Evolutionary conservation across 768 basidiomycete genomes (phyloP).

Genomic region (Agrocybe praecox): DNA sequence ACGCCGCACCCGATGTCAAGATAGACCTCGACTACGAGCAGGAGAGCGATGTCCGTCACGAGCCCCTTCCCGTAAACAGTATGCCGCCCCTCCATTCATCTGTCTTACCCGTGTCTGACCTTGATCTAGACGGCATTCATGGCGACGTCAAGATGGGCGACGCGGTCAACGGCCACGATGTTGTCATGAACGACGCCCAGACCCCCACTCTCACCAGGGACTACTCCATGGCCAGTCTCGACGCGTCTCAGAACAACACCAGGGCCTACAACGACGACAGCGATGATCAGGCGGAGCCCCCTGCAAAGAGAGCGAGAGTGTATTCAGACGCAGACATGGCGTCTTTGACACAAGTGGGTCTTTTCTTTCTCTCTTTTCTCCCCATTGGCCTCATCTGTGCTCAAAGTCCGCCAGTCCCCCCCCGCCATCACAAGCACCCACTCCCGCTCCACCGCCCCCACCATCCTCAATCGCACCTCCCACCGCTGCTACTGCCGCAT

Average conservation of each 20-base stretch:
- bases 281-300: slow-evolving; percentile 71
- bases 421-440: slow-evolving; percentile 54
- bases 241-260: slow-evolving; percentile 28
- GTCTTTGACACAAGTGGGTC: slow-evolving; percentile 72
- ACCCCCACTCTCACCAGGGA: slow-evolving; percentile 39
- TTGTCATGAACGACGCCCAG: slow-evolving; percentile 43
- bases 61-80: slow-evolving; percentile 54
- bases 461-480: slow-evolving; percentile 23
- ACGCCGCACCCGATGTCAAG: slow-evolving; percentile 54
- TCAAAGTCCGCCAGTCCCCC: slow-evolving; percentile 78
- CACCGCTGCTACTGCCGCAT: slow-evolving; percentile 9
- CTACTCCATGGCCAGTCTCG: slow-evolving; percentile 39
- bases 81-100: slow-evolving; percentile 9
- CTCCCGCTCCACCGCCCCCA: slow-evolving; percentile 27
- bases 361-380: slow-evolving; percentile 32
- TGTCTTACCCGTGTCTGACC: slow-evolving; percentile 18
- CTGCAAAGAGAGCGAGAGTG: slow-evolving; percentile 80
- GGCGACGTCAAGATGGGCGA: slow-evolving; percentile 50
- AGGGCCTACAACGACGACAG: slow-evolving; percentile 38
- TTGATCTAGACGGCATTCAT: slow-evolving; percentile 22
- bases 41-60: slow-evolving; percentile 70
- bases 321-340: slow-evolving; percentile 77
- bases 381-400: slow-evolving; percentile 32
- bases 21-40: slow-evolving; percentile 61
- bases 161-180: slow-evolving; percentile 38